These are phyloP conservation scores for Vaccinium corymbosum DNA, from an alignment of 148 eudicot species.

Conservation along the genomic window DNA sequence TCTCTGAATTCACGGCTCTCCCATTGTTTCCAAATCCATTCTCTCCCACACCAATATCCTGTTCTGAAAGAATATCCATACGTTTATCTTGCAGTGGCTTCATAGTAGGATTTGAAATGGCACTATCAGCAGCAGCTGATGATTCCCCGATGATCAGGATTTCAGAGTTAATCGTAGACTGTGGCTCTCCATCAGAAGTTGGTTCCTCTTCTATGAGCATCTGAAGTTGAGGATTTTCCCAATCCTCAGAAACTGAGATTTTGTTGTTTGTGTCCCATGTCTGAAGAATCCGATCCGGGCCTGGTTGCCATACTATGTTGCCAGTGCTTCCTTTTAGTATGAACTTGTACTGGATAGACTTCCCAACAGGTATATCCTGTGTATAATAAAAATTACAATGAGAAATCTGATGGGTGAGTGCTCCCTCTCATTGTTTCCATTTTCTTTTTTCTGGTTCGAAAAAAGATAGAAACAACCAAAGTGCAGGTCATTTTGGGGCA, in stretches of 20 bases:
- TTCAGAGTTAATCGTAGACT: slow-evolving; percentile 10
- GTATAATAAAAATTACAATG: neutral
- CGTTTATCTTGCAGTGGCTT: neutral
- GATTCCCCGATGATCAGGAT: slow-evolving; percentile 7
- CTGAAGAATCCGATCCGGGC: slow-evolving; percentile 43
- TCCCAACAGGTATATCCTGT: slow-evolving; percentile 54
- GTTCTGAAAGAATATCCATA: neutral
- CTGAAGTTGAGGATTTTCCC: slow-evolving; percentile 46
- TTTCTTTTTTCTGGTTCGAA: neutral
- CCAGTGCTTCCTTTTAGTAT: slow-evolving; percentile 34
- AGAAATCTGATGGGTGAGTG: neutral
- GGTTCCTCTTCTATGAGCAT: slow-evolving; percentile 32
- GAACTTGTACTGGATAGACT: slow-evolving; percentile 50
- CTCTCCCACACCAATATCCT: neutral
- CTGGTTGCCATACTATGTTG: slow-evolving; percentile 57
- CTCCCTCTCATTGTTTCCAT: neutral
- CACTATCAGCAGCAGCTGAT: neutral
- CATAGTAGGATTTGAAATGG: neutral
- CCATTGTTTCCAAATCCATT: slow-evolving; percentile 7
- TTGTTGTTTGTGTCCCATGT: slow-evolving; percentile 40
- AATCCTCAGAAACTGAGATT: slow-evolving; percentile 44
- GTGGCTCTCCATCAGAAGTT: neutral
- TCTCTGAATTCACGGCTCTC: neutral
- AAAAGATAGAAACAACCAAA: neutral
- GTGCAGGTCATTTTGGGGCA: neutral